A percentile compares a stretch with the other conserved stretches of the same genome.
These are phyloP conservation scores for Mucor racemosus DNA, from an alignment of 371 early-diverging fungal genomes.

Conservation along the genomic window DNA sequence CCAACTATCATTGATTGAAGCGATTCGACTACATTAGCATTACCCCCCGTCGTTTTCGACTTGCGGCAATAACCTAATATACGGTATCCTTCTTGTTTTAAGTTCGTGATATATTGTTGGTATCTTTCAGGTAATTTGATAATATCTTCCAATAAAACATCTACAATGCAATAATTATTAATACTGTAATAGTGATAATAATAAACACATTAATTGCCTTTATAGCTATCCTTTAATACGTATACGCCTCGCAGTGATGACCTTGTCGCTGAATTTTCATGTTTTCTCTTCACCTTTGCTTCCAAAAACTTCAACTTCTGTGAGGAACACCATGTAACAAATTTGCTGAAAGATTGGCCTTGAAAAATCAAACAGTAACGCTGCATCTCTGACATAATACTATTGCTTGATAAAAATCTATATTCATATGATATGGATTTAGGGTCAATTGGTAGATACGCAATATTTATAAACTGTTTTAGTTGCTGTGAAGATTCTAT, in stretches of 20 bases:
- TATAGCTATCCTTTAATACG: neutral
- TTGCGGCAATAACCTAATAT: slow-evolving; percentile 20
- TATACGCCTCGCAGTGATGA: neutral
- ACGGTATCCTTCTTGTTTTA: slow-evolving; percentile 8
- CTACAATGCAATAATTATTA: too few relatives aligned
- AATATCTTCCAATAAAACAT: slow-evolving; percentile 5
- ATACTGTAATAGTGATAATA: too few relatives aligned
- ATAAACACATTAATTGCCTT: neutral
- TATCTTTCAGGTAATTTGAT: slow-evolving; percentile 4
- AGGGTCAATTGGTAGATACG: too few relatives aligned
- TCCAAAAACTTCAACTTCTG: too few relatives aligned
- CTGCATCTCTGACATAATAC: too few relatives aligned
- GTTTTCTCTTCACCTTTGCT: neutral
- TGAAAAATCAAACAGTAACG: too few relatives aligned
- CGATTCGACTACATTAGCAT: slow-evolving; percentile 1
- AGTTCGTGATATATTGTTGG: slow-evolving; percentile 17
- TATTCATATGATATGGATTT: too few relatives aligned
- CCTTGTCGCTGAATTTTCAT: neutral
- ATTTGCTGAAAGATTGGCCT: too few relatives aligned
- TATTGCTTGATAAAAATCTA: too few relatives aligned
- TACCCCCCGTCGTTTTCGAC: slow-evolving; percentile 10
- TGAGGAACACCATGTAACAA: too few relatives aligned
- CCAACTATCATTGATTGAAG: slow-evolving; percentile 22
- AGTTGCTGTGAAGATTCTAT: too few relatives aligned
- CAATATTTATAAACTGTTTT: too few relatives aligned